Conservation (phyloP, 2,329 filamentous ascomycete species). For the Lachnellula subtilissima region DNA sequence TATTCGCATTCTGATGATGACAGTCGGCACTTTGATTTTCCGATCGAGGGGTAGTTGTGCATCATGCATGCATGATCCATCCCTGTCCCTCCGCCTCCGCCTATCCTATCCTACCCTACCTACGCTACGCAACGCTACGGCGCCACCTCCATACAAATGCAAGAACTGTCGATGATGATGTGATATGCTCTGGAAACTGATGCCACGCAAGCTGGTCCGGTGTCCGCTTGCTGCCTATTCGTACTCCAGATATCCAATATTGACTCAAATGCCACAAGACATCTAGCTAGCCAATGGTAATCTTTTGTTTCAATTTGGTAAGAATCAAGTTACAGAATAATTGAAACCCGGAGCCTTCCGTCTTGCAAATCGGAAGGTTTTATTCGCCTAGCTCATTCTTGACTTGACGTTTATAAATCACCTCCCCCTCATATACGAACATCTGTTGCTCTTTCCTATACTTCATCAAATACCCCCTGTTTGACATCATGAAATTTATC, state of each 20-base stretch:
- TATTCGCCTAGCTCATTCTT: conserved; percentile 7
- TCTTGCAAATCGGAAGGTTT: background rate
- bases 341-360: too few relatives aligned
- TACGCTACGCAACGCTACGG: background rate
- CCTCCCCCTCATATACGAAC: background rate
- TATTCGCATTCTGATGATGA: background rate
- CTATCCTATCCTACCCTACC: too few relatives aligned
- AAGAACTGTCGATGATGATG: conserved; percentile 11
- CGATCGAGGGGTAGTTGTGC: conserved; percentile 16
- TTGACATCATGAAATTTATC: conserved; percentile 34
- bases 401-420: background rate
- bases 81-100: background rate
- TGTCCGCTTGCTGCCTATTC: background rate
- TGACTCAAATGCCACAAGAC: background rate
- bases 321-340: too few relatives aligned
- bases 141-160: background rate
- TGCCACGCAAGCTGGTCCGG: conserved; percentile 10
- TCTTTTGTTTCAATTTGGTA: too few relatives aligned
- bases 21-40: conserved; percentile 3
- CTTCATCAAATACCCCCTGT: conserved; percentile 1
- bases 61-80: background rate
- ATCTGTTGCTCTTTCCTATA: background rate
- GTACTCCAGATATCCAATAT: background rate
- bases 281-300: too few relatives aligned
- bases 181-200: conserved; percentile 2